A percentile compares a stretch with the other conserved stretches of the same genome.
Evolutionary conservation across 1,284 basidiomycete species (phyloP).

Genomic region (Athelia psychrophila): DNA sequence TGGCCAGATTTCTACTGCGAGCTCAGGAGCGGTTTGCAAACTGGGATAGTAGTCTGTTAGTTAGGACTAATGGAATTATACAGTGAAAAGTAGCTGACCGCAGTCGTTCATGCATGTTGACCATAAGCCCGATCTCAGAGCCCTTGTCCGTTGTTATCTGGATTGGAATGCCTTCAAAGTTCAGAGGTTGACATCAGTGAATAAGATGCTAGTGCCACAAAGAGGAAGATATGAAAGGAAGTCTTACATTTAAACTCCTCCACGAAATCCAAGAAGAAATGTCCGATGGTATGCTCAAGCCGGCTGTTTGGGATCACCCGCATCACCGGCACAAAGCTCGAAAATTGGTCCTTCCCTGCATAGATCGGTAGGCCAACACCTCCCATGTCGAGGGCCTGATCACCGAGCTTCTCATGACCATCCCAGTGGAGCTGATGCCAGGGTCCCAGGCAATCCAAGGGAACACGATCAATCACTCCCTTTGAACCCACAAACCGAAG

Average conservation of each 20-base stretch:
- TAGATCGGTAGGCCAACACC: slow-evolving; percentile 19
- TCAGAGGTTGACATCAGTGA: neutral
- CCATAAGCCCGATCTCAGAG: no score
- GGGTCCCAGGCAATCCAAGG: slow-evolving; percentile 9
- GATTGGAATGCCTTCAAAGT: slow-evolving; percentile 3
- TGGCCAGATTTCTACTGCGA: neutral
- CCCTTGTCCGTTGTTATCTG: slow-evolving; percentile 1
- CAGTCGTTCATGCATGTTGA: no score
- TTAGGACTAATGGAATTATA: no score
- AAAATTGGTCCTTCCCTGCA: slow-evolving; percentile 22
- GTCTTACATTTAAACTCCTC: neutral
- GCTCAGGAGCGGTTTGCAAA: neutral
- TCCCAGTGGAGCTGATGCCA: slow-evolving; percentile 21
- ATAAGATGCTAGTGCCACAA: no score
- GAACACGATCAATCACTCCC: neutral
- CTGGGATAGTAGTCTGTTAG: no score
- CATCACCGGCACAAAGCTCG: slow-evolving; percentile 6
- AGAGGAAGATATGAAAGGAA: neutral
- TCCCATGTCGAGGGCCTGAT: slow-evolving; percentile 21
- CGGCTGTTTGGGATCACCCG: slow-evolving; percentile 18
- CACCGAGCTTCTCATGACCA: slow-evolving; percentile 23
- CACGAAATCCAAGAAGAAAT: slow-evolving; percentile 14
- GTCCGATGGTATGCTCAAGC: slow-evolving; percentile 15
- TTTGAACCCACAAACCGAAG: neutral
- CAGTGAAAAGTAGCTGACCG: no score